Evolutionary conservation across 306 rosid species (phyloP).

Genomic region (Dryas drummondii): DNA sequence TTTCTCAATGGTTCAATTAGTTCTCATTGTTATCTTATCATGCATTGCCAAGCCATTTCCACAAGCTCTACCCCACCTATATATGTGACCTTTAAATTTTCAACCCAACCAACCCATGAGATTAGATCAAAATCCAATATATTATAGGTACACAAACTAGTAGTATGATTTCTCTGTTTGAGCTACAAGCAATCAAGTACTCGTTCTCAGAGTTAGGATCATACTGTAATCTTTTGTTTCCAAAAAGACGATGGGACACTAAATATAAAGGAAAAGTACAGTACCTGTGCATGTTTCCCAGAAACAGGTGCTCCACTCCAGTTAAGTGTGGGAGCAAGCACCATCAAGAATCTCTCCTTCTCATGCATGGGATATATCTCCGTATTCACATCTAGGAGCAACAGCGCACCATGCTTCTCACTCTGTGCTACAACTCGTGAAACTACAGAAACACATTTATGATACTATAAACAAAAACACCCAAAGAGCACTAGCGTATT

Average conservation of each 20-base stretch:
- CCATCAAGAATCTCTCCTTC: slow-evolving; percentile 68
- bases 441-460: slow-evolving; percentile 40
- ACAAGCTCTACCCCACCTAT: too few species aligned
- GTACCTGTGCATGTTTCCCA: slow-evolving; percentile 47
- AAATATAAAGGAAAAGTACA: slow-evolving; percentile 5
- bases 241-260: slow-evolving; percentile 1
- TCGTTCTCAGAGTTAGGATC: not conserved
- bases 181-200: too few species aligned
- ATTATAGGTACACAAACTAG: too few species aligned
- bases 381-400: slow-evolving; percentile 74
- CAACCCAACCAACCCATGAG: too few species aligned
- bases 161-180: too few species aligned
- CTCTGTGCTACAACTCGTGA: slow-evolving; percentile 72
- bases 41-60: too few species aligned
- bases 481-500: not conserved
- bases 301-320: slow-evolving; percentile 38
- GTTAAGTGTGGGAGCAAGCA: slow-evolving; percentile 66
- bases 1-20: too few species aligned
- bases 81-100: too few species aligned
- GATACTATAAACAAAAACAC: slow-evolving; percentile 8
- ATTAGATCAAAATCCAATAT: too few species aligned
- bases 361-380: slow-evolving; percentile 72
- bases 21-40: too few species aligned
- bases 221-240: not conserved
- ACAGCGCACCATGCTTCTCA: slow-evolving; percentile 62